A percentile compares a stretch with the other conserved stretches of the same genome.
These are phyloP conservation scores for Cicer chorassanicum DNA, from an alignment of 306 rosid genomes.

Conservation along the genomic window DNA sequence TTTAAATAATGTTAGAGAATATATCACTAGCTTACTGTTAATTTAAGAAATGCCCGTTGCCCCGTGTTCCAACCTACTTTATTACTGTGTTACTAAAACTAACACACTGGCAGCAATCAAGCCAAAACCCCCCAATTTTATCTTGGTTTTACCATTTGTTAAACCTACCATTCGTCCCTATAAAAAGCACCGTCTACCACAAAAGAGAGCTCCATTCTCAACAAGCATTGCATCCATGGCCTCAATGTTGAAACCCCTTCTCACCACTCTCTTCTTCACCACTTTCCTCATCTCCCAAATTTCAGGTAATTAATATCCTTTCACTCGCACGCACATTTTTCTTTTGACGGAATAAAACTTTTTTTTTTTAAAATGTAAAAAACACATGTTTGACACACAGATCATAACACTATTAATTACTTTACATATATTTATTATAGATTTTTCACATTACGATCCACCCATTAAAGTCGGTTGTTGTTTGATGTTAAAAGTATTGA, in stretches of 20 bases:
- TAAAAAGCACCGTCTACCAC: too few relatives aligned
- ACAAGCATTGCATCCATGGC: neutral
- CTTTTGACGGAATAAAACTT: too few relatives aligned
- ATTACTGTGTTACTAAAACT: neutral
- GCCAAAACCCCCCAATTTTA: neutral
- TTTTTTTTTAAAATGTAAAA: too few relatives aligned
- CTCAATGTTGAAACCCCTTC: neutral
- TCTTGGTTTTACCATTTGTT: neutral
- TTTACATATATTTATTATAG: too few relatives aligned
- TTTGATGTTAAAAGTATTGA: constrained; percentile 28
- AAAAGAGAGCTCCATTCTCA: too few relatives aligned
- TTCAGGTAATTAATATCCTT: neutral
- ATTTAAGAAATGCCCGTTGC: neutral
- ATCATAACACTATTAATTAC: too few relatives aligned
- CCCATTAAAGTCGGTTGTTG: neutral
- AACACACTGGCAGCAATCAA: neutral
- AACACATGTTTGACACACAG: too few relatives aligned
- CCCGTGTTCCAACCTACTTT: neutral
- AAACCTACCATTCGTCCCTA: too few relatives aligned
- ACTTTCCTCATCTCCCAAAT: neutral
- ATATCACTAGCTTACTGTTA: too few relatives aligned
- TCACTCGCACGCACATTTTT: too few relatives aligned
- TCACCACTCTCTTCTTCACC: neutral
- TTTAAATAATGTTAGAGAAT: too few relatives aligned
- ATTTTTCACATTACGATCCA: neutral